Base-by-base conservation (phyloP, 177 flowering plant species). In the Vitis hybrid region DNA sequence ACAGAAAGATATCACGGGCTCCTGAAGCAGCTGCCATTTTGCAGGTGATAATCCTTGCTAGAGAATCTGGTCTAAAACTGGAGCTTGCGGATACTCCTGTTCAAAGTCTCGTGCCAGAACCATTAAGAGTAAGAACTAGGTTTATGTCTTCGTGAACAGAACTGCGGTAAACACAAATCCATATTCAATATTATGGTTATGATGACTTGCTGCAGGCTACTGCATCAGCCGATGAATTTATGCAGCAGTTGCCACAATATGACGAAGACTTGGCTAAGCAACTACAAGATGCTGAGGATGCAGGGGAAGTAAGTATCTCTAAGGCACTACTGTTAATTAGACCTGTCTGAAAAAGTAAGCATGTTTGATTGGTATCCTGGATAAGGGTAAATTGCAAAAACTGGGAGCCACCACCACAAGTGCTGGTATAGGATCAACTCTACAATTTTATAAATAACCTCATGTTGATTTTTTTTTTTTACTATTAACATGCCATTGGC, bases 1-100 rank as follows among this genome's bases (percentile, higher is more conserved):
- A 2, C 3, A 3, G 19, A 3, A 6, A 48, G 10, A 21, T 18
- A 58, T 45, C 18, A 30, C 13, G 18, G 39, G 67, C 51, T 61
- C 49, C 62, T 55, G 30, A 56, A 2, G 6, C 50, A 18, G 64
- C 74, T 67, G 6, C 49, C 30, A 12, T 66, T 54, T 71, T 80
- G 62, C 89, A 93, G 98, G 97, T 95, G 71, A 93, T 90, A 64
- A 95, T 95, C 75, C 92, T 95, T 75, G 98, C 98, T 4, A 85
- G 99, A 82, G 99, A 95, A 83, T 85, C 83, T 75, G 97, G 99
- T 66, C 70, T 95, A 66, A 88, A 85, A 83, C 79, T 93, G 58
- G 98, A 95, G 74, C 93, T 95, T 51, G 76, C 86, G 54, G 95
- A 95, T 81, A 84, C 93, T 56, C 97, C 93, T n/a, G 83, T 91